phyloP scores from a whole-genome alignment of 257 asterid genomes.

The Nyctanthes arbortristis region DNA sequence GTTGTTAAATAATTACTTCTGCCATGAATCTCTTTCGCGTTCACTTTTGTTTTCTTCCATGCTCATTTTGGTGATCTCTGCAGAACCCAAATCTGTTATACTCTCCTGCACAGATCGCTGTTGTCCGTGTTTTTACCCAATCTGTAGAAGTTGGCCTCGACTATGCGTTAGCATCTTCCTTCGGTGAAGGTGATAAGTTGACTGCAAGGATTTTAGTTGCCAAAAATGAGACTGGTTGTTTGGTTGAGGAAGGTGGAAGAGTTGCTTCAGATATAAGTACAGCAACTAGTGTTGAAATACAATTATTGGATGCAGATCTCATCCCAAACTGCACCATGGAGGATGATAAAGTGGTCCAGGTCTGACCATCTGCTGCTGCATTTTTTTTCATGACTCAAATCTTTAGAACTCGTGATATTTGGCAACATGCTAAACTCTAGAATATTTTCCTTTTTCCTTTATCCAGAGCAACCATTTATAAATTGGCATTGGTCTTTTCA shows the following conservation, averaged over 20 bases:
- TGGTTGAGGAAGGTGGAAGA: slow-evolving; percentile 41
- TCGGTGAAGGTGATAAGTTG: slow-evolving; percentile 28
- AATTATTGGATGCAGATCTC: slow-evolving; percentile 31
- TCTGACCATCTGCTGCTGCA: slow-evolving; percentile 29
- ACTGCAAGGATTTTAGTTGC: slow-evolving; percentile 50
- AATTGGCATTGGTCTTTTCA: slow-evolving; percentile 6
- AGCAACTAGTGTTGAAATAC: slow-evolving; percentile 43
- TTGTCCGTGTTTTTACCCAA: slow-evolving; percentile 49
- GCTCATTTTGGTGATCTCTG: slow-evolving; percentile 25
- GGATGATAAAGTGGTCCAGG: slow-evolving; percentile 51
- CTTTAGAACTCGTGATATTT: slow-evolving; percentile 14
- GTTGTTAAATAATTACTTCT: slow-evolving; percentile 18
- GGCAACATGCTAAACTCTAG: slow-evolving; percentile 7
- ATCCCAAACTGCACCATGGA: slow-evolving; percentile 34
- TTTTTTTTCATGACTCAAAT: slow-evolving; percentile 15
- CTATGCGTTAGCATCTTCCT: slow-evolving; percentile 27
- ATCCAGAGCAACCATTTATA: not conserved
- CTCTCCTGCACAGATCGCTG: slow-evolving; percentile 61
- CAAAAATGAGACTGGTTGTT: slow-evolving; percentile 38
- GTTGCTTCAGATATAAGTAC: slow-evolving; percentile 45
- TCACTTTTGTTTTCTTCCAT: slow-evolving; percentile 10
- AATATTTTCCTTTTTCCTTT: slow-evolving; percentile 3
- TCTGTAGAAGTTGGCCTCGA: slow-evolving; percentile 40
- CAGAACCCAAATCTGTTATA: slow-evolving; percentile 42
- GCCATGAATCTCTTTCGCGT: slow-evolving; percentile 5